These are phyloP conservation scores for Gloeopeniophorella convolvens DNA, from an alignment of 768 basidiomycete species.

Conservation along the genomic window DNA sequence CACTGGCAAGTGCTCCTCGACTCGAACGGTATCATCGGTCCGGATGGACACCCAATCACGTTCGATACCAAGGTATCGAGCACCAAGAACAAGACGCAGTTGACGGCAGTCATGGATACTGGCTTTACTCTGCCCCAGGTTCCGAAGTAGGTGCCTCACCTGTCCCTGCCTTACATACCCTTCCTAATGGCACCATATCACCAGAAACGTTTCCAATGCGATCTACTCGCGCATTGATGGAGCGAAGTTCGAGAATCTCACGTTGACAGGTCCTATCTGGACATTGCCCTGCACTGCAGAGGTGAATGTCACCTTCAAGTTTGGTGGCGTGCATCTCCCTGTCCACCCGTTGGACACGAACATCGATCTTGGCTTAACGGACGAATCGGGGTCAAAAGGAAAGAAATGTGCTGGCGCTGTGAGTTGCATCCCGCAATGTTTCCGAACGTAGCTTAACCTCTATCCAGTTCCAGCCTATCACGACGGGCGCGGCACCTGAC, in stretches of 20 bases:
- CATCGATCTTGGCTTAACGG: slow-evolving; percentile 17
- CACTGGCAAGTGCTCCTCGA: slow-evolving; percentile 66
- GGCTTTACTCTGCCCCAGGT: slow-evolving; percentile 66
- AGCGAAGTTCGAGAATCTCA: slow-evolving; percentile 40
- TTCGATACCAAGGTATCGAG: slow-evolving; percentile 39
- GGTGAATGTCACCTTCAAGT: slow-evolving; percentile 60
- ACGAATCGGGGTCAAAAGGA: slow-evolving; percentile 24
- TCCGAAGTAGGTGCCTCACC: slow-evolving; percentile 35
- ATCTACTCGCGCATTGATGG: slow-evolving; percentile 53
- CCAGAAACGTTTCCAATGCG: slow-evolving; percentile 46
- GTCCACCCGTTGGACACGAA: slow-evolving; percentile 63
- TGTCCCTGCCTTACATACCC: slow-evolving; percentile 11
- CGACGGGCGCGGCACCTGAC: slow-evolving; percentile 39
- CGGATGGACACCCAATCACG: slow-evolving; percentile 45
- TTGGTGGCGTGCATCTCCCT: slow-evolving; percentile 49
- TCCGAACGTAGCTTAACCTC: not conserved
- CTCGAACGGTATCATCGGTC: slow-evolving; percentile 53
- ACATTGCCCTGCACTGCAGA: slow-evolving; percentile 55
- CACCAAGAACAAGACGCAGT: slow-evolving; percentile 37
- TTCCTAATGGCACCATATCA: slow-evolving; percentile 8
- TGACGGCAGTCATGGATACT: slow-evolving; percentile 60
- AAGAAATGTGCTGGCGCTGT: slow-evolving; percentile 40
- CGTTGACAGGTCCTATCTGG: slow-evolving; percentile 44
- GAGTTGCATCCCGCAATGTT: slow-evolving; percentile 19
- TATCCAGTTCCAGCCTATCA: slow-evolving; percentile 62